phyloP scores from a whole-genome alignment of 139 green algal genomes.

The Pleodorina starrii region DNA sequence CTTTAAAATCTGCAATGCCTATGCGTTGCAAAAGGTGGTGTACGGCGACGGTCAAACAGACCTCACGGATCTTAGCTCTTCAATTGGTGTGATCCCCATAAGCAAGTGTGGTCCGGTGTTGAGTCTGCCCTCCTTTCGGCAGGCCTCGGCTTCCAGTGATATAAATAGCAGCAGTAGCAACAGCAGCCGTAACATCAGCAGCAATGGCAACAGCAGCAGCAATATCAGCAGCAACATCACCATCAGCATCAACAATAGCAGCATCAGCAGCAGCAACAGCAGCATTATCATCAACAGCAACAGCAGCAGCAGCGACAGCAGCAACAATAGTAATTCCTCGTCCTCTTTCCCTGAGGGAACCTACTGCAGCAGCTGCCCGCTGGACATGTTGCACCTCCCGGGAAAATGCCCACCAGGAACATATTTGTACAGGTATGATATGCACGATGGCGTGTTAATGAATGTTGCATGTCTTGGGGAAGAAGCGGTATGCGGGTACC shows the following conservation, averaged over 20 bases:
- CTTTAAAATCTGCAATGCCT: neutral
- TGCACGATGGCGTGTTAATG: too few relatives aligned
- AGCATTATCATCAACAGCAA: neutral
- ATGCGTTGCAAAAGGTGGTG: neutral
- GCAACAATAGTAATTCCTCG: too few relatives aligned
- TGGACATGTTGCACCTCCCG: slow-evolving; percentile 9
- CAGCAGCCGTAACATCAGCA: too few relatives aligned
- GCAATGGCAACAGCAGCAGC: neutral
- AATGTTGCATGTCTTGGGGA: too few relatives aligned
- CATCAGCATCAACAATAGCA: too few relatives aligned
- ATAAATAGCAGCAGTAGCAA: neutral
- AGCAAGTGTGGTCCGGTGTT: neutral
- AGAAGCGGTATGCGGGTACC: too few relatives aligned
- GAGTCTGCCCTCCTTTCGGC: too few relatives aligned
- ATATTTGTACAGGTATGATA: slow-evolving; percentile 36
- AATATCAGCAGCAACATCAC: neutral
- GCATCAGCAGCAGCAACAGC: too few relatives aligned
- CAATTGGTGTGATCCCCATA: neutral
- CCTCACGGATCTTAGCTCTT: neutral
- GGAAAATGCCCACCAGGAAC: slow-evolving; percentile 18
- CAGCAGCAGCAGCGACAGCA: neutral
- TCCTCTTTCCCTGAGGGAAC: neutral
- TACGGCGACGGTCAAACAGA: neutral
- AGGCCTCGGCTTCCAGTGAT: too few relatives aligned
- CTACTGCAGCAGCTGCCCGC: neutral